Evolutionary conservation across 208 protist species (phyloP), one percentile per base, ranked within the genome.

Genomic region (Trypanosoma lewisi): DNA sequence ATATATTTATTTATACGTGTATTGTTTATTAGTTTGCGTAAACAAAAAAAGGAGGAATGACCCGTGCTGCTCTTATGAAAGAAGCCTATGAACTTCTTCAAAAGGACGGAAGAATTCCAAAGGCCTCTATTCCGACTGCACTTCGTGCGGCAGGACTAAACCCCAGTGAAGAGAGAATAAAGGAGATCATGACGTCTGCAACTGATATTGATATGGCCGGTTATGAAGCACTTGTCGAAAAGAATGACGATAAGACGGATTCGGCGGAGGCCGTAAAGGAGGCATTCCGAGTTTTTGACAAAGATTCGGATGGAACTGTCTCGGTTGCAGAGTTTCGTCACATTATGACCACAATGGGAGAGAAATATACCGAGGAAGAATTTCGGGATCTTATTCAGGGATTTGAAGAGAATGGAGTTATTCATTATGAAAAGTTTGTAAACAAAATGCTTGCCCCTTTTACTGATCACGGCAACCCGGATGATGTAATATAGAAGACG

Each of bases 231-330:
- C 78, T 96, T 25, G 91, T 96, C 0, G 67, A 75, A 11, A 89
- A 97, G 64, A 62, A 91, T 66, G 84, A 97, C 37, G 82, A 95
- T 63, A 89, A 93, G 55, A 90, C 74, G 23, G 96, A 98, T 64
- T 96, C 95, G 6, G 72, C 87, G 9, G 95, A 98, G 59, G 95
- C 96, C 21, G 93, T 98, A 11, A 89, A 92, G 45, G 96, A 98
- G 68, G 97, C 96, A 8, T 98, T 98, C 80, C 83, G 91, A 25
- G 94, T 98, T 16, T 98, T 98, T 66, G 97, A 98, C 72, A 97
- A 98, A 42, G 89, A 99, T 70, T 57, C 88, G 25, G 87, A 98
- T 75, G 97, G 97, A 21, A 97, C 83, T 11, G 96, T 99, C 36
- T 96, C 91, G 16, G 91, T 97, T 31, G 83, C 82, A n/a, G 97